Conservation (phyloP, 2,329 filamentous ascomycete species). For the Hymenoscyphus albidus region DNA sequence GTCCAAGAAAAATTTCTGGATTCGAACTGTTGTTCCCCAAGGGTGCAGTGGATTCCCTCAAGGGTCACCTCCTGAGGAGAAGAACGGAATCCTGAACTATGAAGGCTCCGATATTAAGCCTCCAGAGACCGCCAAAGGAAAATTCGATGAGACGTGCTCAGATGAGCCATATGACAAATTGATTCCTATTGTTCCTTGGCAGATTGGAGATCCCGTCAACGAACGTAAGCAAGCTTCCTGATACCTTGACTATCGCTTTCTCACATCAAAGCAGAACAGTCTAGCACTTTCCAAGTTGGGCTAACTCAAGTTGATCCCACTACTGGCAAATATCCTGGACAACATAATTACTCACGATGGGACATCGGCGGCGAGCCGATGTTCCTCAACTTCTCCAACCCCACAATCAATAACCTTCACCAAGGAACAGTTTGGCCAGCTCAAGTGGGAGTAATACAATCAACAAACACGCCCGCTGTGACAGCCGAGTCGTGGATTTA, state of each 20-base stretch:
- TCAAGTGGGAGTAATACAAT: not conserved
- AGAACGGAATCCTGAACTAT: slow-evolving; percentile 10
- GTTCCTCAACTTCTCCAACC: slow-evolving; percentile 1
- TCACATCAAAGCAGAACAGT: not conserved
- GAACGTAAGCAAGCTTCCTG: not conserved
- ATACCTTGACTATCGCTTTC: not conserved
- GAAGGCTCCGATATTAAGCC: not conserved
- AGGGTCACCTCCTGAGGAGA: not conserved
- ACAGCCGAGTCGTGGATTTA: slow-evolving; percentile 5
- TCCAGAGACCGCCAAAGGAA: not conserved
- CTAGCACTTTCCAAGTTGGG: not conserved
- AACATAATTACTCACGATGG: slow-evolving; percentile 9
- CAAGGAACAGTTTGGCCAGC: not conserved
- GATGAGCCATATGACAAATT: slow-evolving; percentile 8
- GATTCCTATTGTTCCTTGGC: slow-evolving; percentile 5
- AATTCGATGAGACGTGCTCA: not conserved
- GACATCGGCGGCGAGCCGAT: not conserved
- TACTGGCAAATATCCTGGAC: slow-evolving; percentile 1
- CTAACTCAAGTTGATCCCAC: slow-evolving; percentile 1
- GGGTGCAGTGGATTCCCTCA: slow-evolving; percentile 2
- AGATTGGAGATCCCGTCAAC: slow-evolving; percentile 8
- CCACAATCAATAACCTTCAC: slow-evolving; percentile 2
- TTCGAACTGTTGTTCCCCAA: slow-evolving; percentile 34
- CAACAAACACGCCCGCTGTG: not conserved
- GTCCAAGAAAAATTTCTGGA: slow-evolving; percentile 48